Conservation (phyloP, 371 early-diverging fungal genomes). For the Umbelopsis sp. region DNA sequence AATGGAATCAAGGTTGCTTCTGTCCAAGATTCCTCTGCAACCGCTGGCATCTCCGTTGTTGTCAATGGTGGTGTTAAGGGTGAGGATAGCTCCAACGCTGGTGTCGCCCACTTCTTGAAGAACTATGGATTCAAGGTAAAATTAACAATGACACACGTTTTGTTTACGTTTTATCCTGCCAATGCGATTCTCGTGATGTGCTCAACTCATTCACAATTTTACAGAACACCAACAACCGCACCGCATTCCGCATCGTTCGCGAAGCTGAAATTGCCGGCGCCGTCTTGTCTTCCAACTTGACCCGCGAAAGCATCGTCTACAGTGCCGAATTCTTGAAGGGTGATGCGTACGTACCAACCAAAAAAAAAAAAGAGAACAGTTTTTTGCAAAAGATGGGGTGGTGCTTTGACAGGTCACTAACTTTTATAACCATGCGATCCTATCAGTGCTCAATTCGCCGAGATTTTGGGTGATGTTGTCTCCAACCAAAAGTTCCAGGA, state of each 20-base stretch:
- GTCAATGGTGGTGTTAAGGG: conserved; percentile 89
- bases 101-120: conserved; percentile 91
- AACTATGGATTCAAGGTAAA: conserved; percentile 89
- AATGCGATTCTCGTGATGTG: background rate
- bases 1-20: conserved; percentile 68
- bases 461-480: conserved; percentile 79
- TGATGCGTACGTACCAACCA: conserved; percentile 75
- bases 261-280: conserved; percentile 95
- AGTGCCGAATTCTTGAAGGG: conserved; percentile 89
- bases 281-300: conserved; percentile 76
- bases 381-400: background rate
- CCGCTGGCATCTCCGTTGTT: conserved; percentile 85
- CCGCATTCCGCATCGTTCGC: conserved; percentile 86
- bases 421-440: background rate
- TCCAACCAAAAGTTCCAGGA: conserved; percentile 80
- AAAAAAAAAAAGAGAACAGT: background rate
- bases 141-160: background rate
- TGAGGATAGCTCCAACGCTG: conserved; percentile 74
- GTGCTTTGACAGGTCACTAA: conserved; percentile 8
- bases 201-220: no score
- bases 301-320: conserved; percentile 85
- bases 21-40: conserved; percentile 66
- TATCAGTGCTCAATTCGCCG: conserved; percentile 85
- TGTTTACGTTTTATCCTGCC: background rate
- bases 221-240: conserved; percentile 82